Evolutionary conservation across 345 rosid genomes (phyloP).

Genomic region (Eucalyptus pauciflora): DNA sequence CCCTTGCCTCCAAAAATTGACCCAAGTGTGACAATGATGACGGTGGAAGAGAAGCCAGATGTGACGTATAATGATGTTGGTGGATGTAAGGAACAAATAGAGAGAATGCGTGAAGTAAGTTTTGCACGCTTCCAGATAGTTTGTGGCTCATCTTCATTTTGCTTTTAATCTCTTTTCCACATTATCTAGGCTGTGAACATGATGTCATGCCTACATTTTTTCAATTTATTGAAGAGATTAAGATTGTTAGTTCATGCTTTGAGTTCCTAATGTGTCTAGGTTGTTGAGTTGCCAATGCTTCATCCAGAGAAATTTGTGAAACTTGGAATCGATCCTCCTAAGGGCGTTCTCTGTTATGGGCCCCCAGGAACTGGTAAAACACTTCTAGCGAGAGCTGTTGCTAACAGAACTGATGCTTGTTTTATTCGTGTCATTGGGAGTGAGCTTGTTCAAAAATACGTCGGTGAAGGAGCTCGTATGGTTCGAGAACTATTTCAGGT

Average conservation of each 20-base stretch:
- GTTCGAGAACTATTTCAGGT: conserved; percentile 98
- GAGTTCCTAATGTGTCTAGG: conserved; percentile 22
- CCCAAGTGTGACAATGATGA: conserved; percentile 99
- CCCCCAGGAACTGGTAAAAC: conserved; percentile 99
- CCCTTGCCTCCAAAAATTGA: conserved; percentile 98
- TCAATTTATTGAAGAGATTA: background rate
- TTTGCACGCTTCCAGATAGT: background rate
- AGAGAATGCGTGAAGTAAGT: conserved; percentile 91
- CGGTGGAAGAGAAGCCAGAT: conserved; percentile 97
- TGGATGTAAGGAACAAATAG: conserved; percentile 97
- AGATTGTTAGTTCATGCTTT: background rate
- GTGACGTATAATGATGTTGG: conserved; percentile 98
- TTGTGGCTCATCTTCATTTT: background rate
- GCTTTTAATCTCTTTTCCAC: background rate
- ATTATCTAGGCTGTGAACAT: background rate
- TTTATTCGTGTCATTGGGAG: conserved; percentile 97
- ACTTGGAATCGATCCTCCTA: conserved; percentile 99
- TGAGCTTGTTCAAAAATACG: conserved; percentile 97
- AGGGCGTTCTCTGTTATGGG: conserved; percentile 97
- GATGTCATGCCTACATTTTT: background rate
- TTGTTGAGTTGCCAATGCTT: conserved; percentile 98
- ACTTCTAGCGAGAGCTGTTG: conserved; percentile 93
- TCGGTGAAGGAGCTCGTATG: conserved; percentile 99
- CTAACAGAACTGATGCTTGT: conserved; percentile 98
- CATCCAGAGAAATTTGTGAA: conserved; percentile 98